These are phyloP conservation scores for Umbelopsis vinacea DNA, from an alignment of 192 early-diverging fungal species.

Conservation along the genomic window DNA sequence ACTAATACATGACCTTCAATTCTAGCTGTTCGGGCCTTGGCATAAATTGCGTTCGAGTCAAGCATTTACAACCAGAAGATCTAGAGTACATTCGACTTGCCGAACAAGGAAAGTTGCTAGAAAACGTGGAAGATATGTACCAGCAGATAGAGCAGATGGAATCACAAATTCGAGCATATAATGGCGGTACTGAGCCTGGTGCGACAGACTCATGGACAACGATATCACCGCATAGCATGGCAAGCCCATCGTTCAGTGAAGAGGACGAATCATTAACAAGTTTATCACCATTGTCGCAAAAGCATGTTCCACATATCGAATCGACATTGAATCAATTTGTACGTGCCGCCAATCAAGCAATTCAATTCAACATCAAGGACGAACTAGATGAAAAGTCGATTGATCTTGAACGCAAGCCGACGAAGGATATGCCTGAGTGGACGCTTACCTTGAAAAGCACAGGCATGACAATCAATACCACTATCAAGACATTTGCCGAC, in stretches of 20 bases:
- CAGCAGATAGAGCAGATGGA: neutral
- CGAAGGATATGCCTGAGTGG: neutral
- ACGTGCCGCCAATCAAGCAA: neutral
- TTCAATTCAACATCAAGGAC: neutral
- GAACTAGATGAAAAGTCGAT: neutral
- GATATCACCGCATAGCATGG: neutral
- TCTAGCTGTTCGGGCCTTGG: neutral
- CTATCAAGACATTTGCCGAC: constrained; percentile 11
- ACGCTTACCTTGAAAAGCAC: neutral
- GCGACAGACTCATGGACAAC: neutral
- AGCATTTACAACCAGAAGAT: constrained; percentile 6
- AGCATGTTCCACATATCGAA: neutral
- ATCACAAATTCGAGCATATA: neutral
- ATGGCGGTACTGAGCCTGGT: neutral
- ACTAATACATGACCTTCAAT: neutral
- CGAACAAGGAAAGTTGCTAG: neutral
- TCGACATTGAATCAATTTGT: neutral
- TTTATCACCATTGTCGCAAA: neutral
- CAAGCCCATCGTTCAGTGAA: neutral
- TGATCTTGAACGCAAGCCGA: neutral
- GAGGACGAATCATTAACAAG: neutral
- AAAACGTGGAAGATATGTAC: neutral
- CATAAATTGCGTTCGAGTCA: neutral
- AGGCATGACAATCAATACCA: constrained; percentile 8
- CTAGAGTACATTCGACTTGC: constrained; percentile 9